Evolutionary conservation across 1,284 basidiomycete genomes (phyloP).

Genomic region (Malassezia pachydermatis): DNA sequence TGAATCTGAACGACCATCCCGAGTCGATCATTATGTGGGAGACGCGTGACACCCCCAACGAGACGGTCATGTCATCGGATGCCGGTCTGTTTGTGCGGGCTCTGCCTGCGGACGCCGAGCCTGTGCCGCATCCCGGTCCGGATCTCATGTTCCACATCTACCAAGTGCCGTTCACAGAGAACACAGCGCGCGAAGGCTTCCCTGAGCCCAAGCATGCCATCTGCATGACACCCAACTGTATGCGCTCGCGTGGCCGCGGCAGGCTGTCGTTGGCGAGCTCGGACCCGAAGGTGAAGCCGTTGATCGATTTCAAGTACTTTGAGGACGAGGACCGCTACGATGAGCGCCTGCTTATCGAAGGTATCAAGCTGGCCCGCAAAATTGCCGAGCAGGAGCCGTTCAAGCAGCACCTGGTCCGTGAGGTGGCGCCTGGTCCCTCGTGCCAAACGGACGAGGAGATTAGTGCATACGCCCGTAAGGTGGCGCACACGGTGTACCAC

Average conservation of each 20-base stretch:
- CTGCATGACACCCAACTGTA: slow-evolving; percentile 49
- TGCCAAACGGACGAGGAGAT: slow-evolving; percentile 44
- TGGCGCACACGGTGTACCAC: slow-evolving; percentile 49
- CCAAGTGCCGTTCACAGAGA: slow-evolving; percentile 44
- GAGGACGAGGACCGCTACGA: slow-evolving; percentile 52
- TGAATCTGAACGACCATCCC: slow-evolving; percentile 54
- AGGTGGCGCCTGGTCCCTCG: slow-evolving; percentile 47
- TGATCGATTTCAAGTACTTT: slow-evolving; percentile 54
- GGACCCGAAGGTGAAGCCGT: slow-evolving; percentile 51
- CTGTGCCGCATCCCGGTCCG: slow-evolving; percentile 36
- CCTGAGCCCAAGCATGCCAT: slow-evolving; percentile 46
- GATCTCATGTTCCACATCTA: slow-evolving; percentile 49
- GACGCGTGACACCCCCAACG: slow-evolving; percentile 41
- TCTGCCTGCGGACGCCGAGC: slow-evolving; percentile 30
- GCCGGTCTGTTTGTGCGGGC: slow-evolving; percentile 46
- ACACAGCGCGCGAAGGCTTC: slow-evolving; percentile 47
- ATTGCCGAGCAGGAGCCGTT: slow-evolving; percentile 52
- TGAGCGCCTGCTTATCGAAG: slow-evolving; percentile 52
- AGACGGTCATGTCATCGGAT: slow-evolving; percentile 49
- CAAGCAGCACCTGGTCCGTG: slow-evolving; percentile 49
- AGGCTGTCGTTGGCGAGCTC: slow-evolving; percentile 48
- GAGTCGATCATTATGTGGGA: slow-evolving; percentile 48
- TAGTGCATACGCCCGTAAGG: slow-evolving; percentile 42
- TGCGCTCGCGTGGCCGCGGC: slow-evolving; percentile 50
- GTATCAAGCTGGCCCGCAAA: slow-evolving; percentile 53